A percentile compares a stretch with the other conserved stretches of the same genome.
phyloP scores from a whole-genome alignment of 2,329 filamentous ascomycete genomes.

The Hymenoscyphus albidus region DNA sequence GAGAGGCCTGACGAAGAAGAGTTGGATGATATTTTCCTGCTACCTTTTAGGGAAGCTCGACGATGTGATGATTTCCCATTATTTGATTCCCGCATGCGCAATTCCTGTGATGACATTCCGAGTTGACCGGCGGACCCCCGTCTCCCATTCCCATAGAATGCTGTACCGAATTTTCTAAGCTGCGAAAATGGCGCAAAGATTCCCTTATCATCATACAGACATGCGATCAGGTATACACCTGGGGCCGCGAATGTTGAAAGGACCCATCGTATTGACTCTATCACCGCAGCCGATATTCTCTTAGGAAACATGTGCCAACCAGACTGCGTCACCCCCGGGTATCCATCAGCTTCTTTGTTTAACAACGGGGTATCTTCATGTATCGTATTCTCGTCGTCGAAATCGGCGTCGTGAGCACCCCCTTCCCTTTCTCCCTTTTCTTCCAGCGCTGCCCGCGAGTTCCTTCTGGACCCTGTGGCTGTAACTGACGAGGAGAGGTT shows the following conservation, averaged over 20 bases:
- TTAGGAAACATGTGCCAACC: slow-evolving; percentile 59
- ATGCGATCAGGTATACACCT: slow-evolving; percentile 76
- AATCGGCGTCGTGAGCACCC: slow-evolving; percentile 38
- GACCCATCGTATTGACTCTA: slow-evolving; percentile 74
- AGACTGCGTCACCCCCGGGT: slow-evolving; percentile 36
- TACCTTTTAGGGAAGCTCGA: slow-evolving; percentile 19
- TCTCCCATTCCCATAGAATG: slow-evolving; percentile 45
- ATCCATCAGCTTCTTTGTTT: slow-evolving; percentile 34
- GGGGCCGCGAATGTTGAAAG: slow-evolving; percentile 75
- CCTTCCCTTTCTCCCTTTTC: slow-evolving; percentile 38
- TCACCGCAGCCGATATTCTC: slow-evolving; percentile 66
- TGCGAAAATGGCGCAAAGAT: slow-evolving; percentile 75
- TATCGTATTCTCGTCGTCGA: slow-evolving; percentile 26
- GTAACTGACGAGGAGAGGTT: slow-evolving; percentile 32
- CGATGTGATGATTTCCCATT: slow-evolving; percentile 20
- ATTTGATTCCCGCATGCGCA: slow-evolving; percentile 13
- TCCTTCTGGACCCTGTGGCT: slow-evolving; percentile 28
- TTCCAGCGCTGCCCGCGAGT: slow-evolving; percentile 37
- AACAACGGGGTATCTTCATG: slow-evolving; percentile 71
- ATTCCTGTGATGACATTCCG: slow-evolving; percentile 27
- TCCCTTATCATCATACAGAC: slow-evolving; percentile 77
- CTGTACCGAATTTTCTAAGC: slow-evolving; percentile 54
- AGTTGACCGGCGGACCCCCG: slow-evolving; percentile 34
- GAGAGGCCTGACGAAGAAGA: slow-evolving; percentile 61
- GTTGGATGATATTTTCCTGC: slow-evolving; percentile 22